phyloP scores from a whole-genome alignment of 225 moss, liverwort and hornwort species.

The Pleurozium schreberi region DNA sequence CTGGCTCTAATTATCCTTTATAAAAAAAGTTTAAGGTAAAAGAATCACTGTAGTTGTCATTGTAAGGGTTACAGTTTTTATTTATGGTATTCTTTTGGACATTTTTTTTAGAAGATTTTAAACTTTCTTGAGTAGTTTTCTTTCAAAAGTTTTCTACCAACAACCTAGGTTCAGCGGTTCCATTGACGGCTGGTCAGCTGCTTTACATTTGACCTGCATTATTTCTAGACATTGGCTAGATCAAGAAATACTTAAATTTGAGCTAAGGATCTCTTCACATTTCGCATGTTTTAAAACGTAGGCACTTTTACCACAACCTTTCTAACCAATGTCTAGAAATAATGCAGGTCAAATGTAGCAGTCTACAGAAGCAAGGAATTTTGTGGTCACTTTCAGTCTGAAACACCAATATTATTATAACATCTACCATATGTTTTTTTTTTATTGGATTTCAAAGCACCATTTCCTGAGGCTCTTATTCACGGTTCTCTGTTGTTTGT shows the following conservation, averaged over 20 bases:
- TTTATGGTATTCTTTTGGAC: neutral
- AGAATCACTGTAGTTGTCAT: neutral
- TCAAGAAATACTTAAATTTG: neutral
- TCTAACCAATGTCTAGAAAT: too few relatives aligned
- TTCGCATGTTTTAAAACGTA: neutral
- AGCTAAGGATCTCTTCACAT: neutral
- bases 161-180: neutral
- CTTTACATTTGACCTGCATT: neutral
- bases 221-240: neutral
- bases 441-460: neutral
- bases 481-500: neutral
- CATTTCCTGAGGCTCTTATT: neutral
- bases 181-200: neutral
- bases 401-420: neutral
- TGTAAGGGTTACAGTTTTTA: neutral
- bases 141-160: neutral
- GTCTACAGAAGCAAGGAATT: neutral
- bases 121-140: neutral
- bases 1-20: neutral
- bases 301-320: neutral
- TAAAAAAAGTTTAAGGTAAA: too few relatives aligned
- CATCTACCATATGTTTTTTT: neutral
- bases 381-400: neutral
- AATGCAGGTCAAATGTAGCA: too few relatives aligned
- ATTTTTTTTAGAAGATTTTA: neutral